Percentiles rank a stretch among this genome's conserved stretches.
Conservation (phyloP, 2,329 filamentous ascomycete species). For the Phialophora chinensis region DNA sequence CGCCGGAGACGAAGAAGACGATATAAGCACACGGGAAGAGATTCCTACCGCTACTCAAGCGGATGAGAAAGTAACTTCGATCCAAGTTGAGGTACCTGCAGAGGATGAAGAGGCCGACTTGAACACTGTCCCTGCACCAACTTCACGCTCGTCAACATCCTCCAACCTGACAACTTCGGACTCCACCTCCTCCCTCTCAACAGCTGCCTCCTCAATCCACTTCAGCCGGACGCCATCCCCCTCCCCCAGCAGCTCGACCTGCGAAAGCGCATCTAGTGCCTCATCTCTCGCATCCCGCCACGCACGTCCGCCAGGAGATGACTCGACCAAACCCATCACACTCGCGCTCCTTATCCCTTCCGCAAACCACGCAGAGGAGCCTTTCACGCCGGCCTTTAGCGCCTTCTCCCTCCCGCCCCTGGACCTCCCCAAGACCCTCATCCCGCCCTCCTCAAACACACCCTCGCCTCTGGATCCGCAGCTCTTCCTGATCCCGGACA, state of each 20-base stretch:
- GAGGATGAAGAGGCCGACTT: constrained; percentile 3
- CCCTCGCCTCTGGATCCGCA: constrained; percentile 54
- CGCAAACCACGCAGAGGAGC: not conserved
- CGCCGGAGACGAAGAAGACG: constrained; percentile 7
- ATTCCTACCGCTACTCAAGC: not conserved
- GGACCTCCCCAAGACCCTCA: constrained; percentile 8
- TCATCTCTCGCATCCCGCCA: not conserved
- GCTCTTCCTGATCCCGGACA: constrained; percentile 74
- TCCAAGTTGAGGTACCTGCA: not conserved
- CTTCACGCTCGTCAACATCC: constrained; percentile 12
- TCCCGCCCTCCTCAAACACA: constrained; percentile 39
- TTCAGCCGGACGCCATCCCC: constrained; percentile 27
- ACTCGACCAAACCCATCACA: not conserved
- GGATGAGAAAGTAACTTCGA: not conserved
- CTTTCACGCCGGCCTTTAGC: not conserved
- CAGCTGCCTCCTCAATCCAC: constrained; percentile 20
- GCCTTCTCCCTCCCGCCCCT: constrained; percentile 21
- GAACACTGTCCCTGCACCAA: not conserved
- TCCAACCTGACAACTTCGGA: constrained; percentile 10
- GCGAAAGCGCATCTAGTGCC: constrained; percentile 6
- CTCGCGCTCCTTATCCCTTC: not conserved
- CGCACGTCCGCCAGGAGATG: not conserved
- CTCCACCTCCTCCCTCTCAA: constrained; percentile 13
- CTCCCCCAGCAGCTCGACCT: constrained; percentile 17
- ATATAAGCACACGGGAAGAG: not conserved